phyloP scores from a whole-genome alignment of 768 basidiomycete genomes.

The Amyloporia xantha region DNA sequence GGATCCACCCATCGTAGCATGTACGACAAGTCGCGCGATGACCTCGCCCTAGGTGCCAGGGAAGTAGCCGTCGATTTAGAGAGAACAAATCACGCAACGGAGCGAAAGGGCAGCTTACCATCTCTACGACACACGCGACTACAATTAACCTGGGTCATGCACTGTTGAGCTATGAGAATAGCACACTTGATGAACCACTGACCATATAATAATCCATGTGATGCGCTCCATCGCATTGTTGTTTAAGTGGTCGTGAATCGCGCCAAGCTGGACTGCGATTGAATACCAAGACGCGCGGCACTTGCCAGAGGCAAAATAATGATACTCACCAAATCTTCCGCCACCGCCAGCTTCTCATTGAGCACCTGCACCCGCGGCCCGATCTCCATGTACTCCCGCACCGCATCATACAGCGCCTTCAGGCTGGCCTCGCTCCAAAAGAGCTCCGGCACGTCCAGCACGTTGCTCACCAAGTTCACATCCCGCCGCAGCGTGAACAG shows the following conservation, averaged over 20 bases:
- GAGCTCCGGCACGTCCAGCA: slow-evolving; percentile 87
- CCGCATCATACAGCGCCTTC: slow-evolving; percentile 85
- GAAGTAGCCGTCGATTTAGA: too few relatives aligned
- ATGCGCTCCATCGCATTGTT: slow-evolving; percentile 86
- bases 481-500: slow-evolving; percentile 86
- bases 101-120: slow-evolving; percentile 35
- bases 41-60: slow-evolving; percentile 74
- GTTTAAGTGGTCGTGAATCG: slow-evolving; percentile 91
- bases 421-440: slow-evolving; percentile 95
- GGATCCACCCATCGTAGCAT: slow-evolving; percentile 37
- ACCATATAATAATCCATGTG: slow-evolving; percentile 75
- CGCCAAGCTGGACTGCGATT: slow-evolving; percentile 62
- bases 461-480: slow-evolving; percentile 87
- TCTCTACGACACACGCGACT: slow-evolving; percentile 82
- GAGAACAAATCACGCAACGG: neutral
- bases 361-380: slow-evolving; percentile 72
- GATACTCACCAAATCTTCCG: slow-evolving; percentile 78
- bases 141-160: slow-evolving; percentile 66
- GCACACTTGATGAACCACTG: slow-evolving; percentile 28
- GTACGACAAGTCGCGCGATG: slow-evolving; percentile 67
- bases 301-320: too few relatives aligned
- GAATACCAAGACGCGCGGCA: too few relatives aligned
- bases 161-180: slow-evolving; percentile 28
- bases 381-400: slow-evolving; percentile 94
- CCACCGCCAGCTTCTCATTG: slow-evolving; percentile 83